Base-by-base conservation (phyloP, 75 land plant species). In the Selaginella tamariscina region DNA sequence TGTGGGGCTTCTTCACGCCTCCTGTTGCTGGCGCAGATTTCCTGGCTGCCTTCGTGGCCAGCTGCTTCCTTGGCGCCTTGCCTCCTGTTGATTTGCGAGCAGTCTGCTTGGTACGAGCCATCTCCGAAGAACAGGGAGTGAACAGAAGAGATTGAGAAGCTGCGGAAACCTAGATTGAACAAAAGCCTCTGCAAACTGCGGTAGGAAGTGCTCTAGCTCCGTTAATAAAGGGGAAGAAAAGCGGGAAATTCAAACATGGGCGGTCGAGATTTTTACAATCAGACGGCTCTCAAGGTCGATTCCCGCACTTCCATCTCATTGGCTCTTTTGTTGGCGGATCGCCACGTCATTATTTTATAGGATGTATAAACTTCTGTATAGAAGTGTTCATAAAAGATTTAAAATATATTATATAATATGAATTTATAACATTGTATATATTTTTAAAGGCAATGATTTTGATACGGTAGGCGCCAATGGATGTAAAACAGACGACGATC, bases 1-100 rank as follows among this genome's bases (percentile, higher is more conserved):
- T 39, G 49, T 39, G 49, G 49, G 49, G 49, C 49, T 39, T 39
- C 49, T 39, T 39, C 49, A 39, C 49, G 5, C 49, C 49, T 39
- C 49, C 49, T 39, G 49, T 39, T 15, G 49, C 49, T 39, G 49
- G 49, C 11, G 49, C 49, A 5, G 49, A 39, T 39, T 39, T 39
- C 49, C 49, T 39, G 49, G 49, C 49, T 5, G 49, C 49, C 49
- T 39, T 39, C 5, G 49, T 39, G 15, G 49, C 49, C 49, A 39
- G 49, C 49, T 39, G 49, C 49, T 39, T 39, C 49, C 49, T 39
- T 5, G 49, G 49, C 49, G 49, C 49, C 49, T 39, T 39, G 49
- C 49, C 49, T 5, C 49, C 49, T 5, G 49, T 39, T 5, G 49
- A 39, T 39, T 39, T 39, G 49, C 49, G 49, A 39, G 49, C 49